Conservation (phyloP, 148 eudicot genomes). For the Polygonum maritimum region DNA sequence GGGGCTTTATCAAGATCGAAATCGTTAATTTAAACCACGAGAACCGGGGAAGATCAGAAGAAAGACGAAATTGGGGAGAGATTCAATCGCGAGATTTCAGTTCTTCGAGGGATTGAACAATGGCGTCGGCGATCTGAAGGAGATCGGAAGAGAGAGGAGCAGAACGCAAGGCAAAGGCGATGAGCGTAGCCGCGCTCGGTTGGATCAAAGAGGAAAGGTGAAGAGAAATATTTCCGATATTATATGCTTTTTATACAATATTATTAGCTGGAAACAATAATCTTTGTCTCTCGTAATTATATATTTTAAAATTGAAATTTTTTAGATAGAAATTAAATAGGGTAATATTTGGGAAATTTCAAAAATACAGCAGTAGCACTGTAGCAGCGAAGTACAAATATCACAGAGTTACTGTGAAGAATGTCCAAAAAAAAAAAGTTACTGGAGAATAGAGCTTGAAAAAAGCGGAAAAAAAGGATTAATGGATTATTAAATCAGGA, state of each 20-base stretch:
- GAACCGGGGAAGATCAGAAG: not conserved
- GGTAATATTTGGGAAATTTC: too few relatives aligned
- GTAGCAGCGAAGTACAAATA: too few relatives aligned
- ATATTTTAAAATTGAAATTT: not conserved
- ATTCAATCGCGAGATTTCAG: not conserved
- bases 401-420: not conserved
- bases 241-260: not conserved
- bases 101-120: not conserved
- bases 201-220: constrained; percentile 1
- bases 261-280: not conserved
- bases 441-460: too few relatives aligned
- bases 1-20: constrained; percentile 4
- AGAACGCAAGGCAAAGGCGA: not conserved
- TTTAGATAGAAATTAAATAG: too few relatives aligned
- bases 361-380: too few relatives aligned
- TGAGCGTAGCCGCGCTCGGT: constrained; percentile 4
- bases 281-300: not conserved
- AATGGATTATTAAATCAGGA: not conserved
- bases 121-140: not conserved
- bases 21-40: not conserved
- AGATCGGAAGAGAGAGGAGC: constrained; percentile 1
- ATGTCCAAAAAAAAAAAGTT: too few relatives aligned
- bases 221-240: not conserved
- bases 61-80: not conserved
- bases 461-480: too few relatives aligned